Evolutionary conservation across 2,329 filamentous ascomycete genomes (phyloP), one percentile per base, ranked within the genome.

Genomic region (Ascosphaera pollenicola): DNA sequence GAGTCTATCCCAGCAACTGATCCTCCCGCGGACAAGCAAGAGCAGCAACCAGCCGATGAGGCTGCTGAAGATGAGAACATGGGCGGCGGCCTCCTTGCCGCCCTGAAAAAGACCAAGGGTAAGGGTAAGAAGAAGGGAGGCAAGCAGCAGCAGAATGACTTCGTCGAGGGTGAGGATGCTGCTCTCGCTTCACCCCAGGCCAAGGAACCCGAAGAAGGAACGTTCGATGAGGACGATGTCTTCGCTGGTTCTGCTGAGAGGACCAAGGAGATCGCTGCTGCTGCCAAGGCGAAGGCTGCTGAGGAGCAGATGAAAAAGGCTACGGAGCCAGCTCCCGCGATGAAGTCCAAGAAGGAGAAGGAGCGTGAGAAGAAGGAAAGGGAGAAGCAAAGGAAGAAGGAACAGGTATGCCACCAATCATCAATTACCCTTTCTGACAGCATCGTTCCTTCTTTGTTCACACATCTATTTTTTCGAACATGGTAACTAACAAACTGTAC

Each of bases 381-480:
- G 44, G 89, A 98, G 66, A 98, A 98, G 73, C 81, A 89, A 63
- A 71, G 85, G 48, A 98, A 98, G 66, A 98, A 85, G 73, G 89
- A 98, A 61, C 79, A 95, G 72, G 83, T 89, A 57, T 42, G 65
- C 54, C n/a, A n/a, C n/a, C n/a, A n/a, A n/a, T n/a, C n/a, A n/a
- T n/a, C n/a, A n/a, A n/a, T n/a, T n/a, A n/a, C n/a, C n/a, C n/a
- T n/a, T n/a, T n/a, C n/a, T n/a, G n/a, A n/a, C n/a, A n/a, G n/a
- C n/a, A n/a, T n/a, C n/a, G n/a, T n/a, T n/a, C n/a, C n/a, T n/a
- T n/a, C n/a, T n/a, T n/a, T n/a, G n/a, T n/a, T n/a, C n/a, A n/a
- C n/a, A n/a, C n/a, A n/a, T 26, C 39, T 38, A 40, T 41, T 44
- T 35, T 45, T 17, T n/a, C 21, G 34, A 18, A 37, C 35, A 21